Percentiles rank a stretch among this genome's conserved stretches.
These are phyloP conservation scores for Thelonectria discophora DNA, from an alignment of 2,329 filamentous ascomycete species.

Conservation along the genomic window DNA sequence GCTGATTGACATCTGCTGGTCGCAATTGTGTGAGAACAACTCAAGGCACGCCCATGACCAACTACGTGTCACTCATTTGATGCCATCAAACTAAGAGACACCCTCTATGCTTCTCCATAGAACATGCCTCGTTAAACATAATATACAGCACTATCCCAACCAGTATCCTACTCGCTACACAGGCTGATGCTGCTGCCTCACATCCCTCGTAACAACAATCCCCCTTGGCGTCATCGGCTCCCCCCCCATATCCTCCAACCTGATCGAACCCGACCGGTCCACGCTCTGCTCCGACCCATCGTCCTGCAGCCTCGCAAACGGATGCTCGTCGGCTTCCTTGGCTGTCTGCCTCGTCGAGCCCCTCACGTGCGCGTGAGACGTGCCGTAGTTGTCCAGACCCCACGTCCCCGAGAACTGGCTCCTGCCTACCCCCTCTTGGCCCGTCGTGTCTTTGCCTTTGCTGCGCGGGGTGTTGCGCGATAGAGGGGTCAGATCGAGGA, in stretches of 20 bases:
- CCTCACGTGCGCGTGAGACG: neutral
- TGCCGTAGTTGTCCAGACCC: conserved; percentile 5
- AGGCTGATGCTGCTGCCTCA: neutral
- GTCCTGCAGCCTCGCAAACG: conserved; percentile 2
- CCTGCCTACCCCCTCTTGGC: neutral
- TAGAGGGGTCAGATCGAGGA: neutral
- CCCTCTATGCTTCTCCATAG: no score
- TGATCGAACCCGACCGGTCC: neutral
- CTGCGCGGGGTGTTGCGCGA: neutral
- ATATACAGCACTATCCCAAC: no score
- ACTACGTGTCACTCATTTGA: no score
- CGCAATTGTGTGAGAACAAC: no score
- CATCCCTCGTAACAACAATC: neutral
- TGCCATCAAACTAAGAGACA: no score
- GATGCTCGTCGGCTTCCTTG: neutral
- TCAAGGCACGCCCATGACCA: no score
- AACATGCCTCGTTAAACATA: no score
- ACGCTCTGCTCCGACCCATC: neutral
- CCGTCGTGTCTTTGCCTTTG: neutral
- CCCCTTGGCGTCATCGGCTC: neutral
- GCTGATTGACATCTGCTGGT: no score
- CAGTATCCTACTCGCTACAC: neutral
- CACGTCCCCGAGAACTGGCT: neutral
- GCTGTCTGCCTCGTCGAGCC: neutral
- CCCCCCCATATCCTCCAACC: neutral